Base-by-base conservation (phyloP, 352 stramenopile species). In the Phytophthora pseudosyringae region DNA sequence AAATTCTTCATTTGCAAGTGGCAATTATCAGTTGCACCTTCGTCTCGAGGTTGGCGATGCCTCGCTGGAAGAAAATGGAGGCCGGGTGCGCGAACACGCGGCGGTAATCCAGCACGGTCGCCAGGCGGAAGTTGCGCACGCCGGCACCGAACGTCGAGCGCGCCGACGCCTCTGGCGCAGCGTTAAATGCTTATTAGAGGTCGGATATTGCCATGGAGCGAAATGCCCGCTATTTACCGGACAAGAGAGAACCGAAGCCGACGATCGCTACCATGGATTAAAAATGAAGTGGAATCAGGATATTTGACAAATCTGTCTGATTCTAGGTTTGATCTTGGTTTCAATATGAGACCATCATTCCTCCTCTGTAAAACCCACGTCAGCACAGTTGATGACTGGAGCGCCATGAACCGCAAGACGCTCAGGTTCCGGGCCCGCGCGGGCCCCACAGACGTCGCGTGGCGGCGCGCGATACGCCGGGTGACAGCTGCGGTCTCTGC, bases 11-110 rank as follows among this genome's bases (percentile, higher is more conserved):
- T 15, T 28, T 18, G 15, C 8, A 28, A 25, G 58, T 38, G 12
- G 4, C 1, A 41, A 33, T 48, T 43, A 6, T 41, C 10, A 31
- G 52, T 29, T 54, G 32, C 33, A 90, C 81, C 69, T 90, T 88
- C 35, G 91, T 97, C 39, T 91, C 79, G 5, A 94, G 44, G 64
- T 90, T 88, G 15, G 92, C 93, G 71, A 98, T 98, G 13, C 85
- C 81, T 2, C 89, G 78, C 64, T 97, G 69, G 67, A 98, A 98
- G 72, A 98, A 98, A 53, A 98, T 95, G 11, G 93, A 97, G 43
- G 93, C 91, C 1, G 92, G 89, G 61, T 98, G 93, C 32, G 80
- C 81, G 75, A 98, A 98, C 45, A 98, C 87, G 40, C 94, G 87
- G 28, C 91, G 89, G 69, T 91, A 97, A 76, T 93, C 72, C 11